Evolutionary conservation across 164 flowering plant species (phyloP).

Genomic region (Annona squamosa): DNA sequence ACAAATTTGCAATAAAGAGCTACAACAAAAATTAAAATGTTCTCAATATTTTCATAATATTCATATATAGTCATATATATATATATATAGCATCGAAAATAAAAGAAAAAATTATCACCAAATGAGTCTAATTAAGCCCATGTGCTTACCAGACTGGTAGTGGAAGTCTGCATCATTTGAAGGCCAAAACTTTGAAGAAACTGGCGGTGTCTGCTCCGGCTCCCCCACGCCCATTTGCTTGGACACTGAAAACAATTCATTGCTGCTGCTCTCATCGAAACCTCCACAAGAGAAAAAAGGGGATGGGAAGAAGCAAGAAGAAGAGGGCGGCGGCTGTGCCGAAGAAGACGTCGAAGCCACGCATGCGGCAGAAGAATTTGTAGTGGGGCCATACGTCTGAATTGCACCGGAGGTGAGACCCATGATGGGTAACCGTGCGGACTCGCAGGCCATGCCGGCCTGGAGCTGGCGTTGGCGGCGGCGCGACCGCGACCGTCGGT

Average conservation of each 20-base stretch:
- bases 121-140: background rate
- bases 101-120: background rate
- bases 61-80: background rate
- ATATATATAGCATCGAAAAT: background rate
- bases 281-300: conserved; percentile 10
- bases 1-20: no score
- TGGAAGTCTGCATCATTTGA: conserved; percentile 35
- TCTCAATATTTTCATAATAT: no score
- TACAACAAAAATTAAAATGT: no score
- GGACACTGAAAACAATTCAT: conserved; percentile 26
- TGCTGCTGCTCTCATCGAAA: background rate
- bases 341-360: background rate
- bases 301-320: conserved; percentile 14
- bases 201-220: conserved; percentile 23
- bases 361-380: background rate
- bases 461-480: conserved; percentile 83
- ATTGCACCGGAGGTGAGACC: conserved; percentile 20
- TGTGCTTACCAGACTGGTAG: conserved; percentile 38
- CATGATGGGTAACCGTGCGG: background rate
- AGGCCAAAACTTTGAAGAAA: conserved; percentile 26
- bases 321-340: background rate
- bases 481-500: conserved; percentile 80
- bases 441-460: conserved; percentile 33
- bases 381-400: conserved; percentile 18
- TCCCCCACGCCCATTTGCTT: conserved; percentile 36